Evolutionary conservation across 352 stramenopile genomes (phyloP), one percentile per base, ranked within the genome.

Genomic region (Phytophthora brassicae): DNA sequence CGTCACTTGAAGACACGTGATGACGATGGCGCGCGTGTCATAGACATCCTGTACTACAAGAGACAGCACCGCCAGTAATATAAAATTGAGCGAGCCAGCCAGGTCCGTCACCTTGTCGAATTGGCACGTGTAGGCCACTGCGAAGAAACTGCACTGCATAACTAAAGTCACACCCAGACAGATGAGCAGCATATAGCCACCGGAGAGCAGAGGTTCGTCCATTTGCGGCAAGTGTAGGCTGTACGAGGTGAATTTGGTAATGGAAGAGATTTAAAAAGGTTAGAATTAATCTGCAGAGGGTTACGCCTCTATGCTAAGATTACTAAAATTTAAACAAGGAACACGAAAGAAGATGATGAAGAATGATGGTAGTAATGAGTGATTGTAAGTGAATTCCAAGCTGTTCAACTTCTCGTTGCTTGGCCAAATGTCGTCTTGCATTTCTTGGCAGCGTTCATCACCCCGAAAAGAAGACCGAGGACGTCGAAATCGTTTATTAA

Each of bases 81-180:
- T 60, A 60, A 88, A 88, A 55, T 88, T 89, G 53, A 88, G 68
- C 24, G 77, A 73, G 39, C 76, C 80, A 0, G 80, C 80, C 47
- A 89, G 58, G 53, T 89, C 77, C 51, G 80, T 88, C 29, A 89
- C 68, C 48, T 86, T 88, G 68, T 88, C 80, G 49, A 86, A 81
- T 51, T 89, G 78, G 45, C 75, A 82, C 35, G 64, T 53, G 62
- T 77, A 89, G 16, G 80, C 80, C 39, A 86, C 57, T 2, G 49
- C 72, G 59, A 89, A 89, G 72, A 84, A 87, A 17, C 64, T 74
- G 70, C 68, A 81, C 54, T 89, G 80, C 67, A 88, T 75, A 4
- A 67, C 31, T 12, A 77, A 62, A 12, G 80, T 89, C 51, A 76
- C 67, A 23, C 66, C 79, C 9, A 85, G 68, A 42, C 58, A 70